Evolutionary conservation across 768 basidiomycete species (phyloP), one percentile per base, ranked within the genome.

Genomic region (Hygrophorus pudorinus): DNA sequence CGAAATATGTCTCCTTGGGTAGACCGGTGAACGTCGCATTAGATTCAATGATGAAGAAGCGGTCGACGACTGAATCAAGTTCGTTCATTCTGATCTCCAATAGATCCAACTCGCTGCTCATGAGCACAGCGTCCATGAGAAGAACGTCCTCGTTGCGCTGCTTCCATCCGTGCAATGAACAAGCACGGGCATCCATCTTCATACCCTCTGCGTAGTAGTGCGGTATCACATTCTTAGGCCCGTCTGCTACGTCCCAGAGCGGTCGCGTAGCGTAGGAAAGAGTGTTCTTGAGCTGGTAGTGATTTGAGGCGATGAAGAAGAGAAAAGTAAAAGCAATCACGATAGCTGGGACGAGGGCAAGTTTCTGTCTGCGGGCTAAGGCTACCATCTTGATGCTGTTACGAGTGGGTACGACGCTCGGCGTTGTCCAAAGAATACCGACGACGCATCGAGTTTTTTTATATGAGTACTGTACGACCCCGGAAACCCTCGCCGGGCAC

Each of bases 61-160:
- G 62, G 56, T 77, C 72, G 20, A 79, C 77, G 38, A 76, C 65
- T 4, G 67, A 56, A 45, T 72, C 69, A 41, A 80, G 66, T 57
- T 82, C 80, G 59, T 77, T 63, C 62, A 81, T 59, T 16, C 80
- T 71, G 43, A 81, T 71, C 56, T 81, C 78, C 39, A 81, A 56
- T 20, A 82, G 61, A 53, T 81, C 80, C 27, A 81, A 60, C 53
- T 82, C 79, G 47, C 68, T 76, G 64, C 71, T 75, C 66, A 81
- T 72, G 43, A 82, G 61, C 34, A 79, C 68, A 3, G 78, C 75
- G 51, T 80, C 65, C 61, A 70, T 72, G 36, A 75, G 52, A 24
- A 61, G 59, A 35, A 52, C 56, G 24, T 48, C 38, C 13, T 56
- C 52, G 32, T 52, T 48, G 35, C 76, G 64, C 42, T 57, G 43